These are phyloP conservation scores for Leccinum variicolor DNA, from an alignment of 768 basidiomycete species.

Conservation along the genomic window DNA sequence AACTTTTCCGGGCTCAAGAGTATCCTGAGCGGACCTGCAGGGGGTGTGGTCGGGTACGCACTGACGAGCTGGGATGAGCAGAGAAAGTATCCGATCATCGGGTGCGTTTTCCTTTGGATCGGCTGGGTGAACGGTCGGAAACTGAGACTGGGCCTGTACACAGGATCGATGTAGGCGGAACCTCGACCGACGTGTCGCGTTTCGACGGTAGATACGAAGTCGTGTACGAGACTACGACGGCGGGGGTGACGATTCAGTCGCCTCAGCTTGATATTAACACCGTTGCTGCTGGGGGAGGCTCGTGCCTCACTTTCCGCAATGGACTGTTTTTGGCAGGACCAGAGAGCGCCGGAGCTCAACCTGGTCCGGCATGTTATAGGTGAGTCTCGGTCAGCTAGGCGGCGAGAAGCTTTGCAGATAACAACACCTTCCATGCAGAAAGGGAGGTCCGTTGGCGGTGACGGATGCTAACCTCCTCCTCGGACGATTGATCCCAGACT, in stretches of 20 bases:
- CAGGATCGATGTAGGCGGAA: constrained; percentile 91
- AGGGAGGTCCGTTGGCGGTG: constrained; percentile 87
- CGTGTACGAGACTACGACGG: constrained; percentile 94
- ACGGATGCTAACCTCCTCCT: constrained; percentile 92
- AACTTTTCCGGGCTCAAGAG: constrained; percentile 94
- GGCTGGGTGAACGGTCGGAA: neutral
- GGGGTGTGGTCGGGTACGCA: constrained; percentile 94
- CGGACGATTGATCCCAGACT: constrained; percentile 83
- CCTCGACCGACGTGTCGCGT: constrained; percentile 92
- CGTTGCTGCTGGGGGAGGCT: constrained; percentile 93
- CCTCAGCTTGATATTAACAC: constrained; percentile 96
- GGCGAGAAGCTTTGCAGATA: neutral
- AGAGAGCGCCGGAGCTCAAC: constrained; percentile 90
- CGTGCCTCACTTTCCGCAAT: constrained; percentile 83
- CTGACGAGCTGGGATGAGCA: constrained; percentile 82
- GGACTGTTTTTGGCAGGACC: constrained; percentile 91
- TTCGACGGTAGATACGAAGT: constrained; percentile 90
- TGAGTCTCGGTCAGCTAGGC: constrained; percentile 29
- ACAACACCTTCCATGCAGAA: constrained; percentile 41
- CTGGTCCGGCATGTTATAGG: constrained; percentile 91
- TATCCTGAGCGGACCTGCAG: constrained; percentile 90
- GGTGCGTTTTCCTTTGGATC: constrained; percentile 43
- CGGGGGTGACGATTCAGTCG: constrained; percentile 88
- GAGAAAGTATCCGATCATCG: constrained; percentile 73
- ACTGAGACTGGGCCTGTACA: neutral